Percentiles rank a stretch among this genome's conserved stretches.
Conservation (phyloP, 352 stramenopile species). For the Globisporangium middletonii region DNA sequence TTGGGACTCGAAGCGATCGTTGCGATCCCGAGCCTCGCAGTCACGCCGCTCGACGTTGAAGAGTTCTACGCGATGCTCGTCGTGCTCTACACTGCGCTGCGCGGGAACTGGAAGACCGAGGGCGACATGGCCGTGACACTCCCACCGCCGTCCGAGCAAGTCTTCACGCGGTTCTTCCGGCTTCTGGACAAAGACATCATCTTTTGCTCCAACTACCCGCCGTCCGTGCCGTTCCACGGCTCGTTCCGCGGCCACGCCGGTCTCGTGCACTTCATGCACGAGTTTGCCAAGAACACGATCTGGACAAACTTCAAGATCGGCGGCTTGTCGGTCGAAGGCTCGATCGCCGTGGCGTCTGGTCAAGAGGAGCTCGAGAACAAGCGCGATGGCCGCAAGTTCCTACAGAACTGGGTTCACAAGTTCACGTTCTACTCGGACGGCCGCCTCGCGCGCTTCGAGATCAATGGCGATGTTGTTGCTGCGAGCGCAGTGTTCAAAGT, state of each 20-base stretch:
- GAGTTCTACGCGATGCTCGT: conserved; percentile 89
- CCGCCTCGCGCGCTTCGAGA: conserved; percentile 80
- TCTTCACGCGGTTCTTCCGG: conserved; percentile 85
- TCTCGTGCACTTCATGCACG: conserved; percentile 73
- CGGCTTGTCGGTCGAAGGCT: conserved; percentile 76
- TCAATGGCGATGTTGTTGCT: conserved; percentile 84
- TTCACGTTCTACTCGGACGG: conserved; percentile 86
- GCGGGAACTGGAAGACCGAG: conserved; percentile 76
- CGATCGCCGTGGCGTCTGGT: conserved; percentile 74
- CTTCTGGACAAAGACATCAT: conserved; percentile 83
- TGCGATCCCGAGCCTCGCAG: conserved; percentile 69
- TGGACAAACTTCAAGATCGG: conserved; percentile 88
- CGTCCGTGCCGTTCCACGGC: conserved; percentile 83
- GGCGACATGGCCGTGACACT: conserved; percentile 87
- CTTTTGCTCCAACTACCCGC: conserved; percentile 86
- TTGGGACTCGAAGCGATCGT: conserved; percentile 80
- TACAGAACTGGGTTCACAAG: conserved; percentile 89
- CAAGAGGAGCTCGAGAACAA: conserved; percentile 87
- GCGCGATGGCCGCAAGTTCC: conserved; percentile 73
- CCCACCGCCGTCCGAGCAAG: conserved; percentile 76
- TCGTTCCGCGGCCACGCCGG: conserved; percentile 68
- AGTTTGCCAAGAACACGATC: conserved; percentile 69
- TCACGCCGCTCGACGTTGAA: conserved; percentile 81
- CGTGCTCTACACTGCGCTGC: conserved; percentile 76
- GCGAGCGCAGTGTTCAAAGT: conserved; percentile 85